These are phyloP conservation scores for Erysimum cheiri DNA, from an alignment of 441 rosid species.

Conservation along the genomic window DNA sequence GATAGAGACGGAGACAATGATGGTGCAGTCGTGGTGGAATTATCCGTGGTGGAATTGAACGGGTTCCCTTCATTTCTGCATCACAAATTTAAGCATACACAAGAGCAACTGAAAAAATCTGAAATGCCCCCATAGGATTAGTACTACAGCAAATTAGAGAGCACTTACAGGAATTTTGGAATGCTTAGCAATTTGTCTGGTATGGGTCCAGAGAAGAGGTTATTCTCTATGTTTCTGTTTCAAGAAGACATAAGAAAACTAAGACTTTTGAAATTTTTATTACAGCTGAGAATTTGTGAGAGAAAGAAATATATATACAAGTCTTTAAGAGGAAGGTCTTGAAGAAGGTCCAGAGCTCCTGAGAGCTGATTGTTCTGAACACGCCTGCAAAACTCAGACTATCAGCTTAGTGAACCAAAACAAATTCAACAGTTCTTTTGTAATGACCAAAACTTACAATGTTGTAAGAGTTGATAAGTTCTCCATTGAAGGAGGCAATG, in stretches of 20 bases:
- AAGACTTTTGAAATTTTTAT: not conserved
- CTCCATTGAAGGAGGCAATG: constrained; percentile 75
- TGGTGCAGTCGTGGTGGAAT: constrained; percentile 51
- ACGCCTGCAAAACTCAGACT: constrained; percentile 60
- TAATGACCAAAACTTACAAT: constrained; percentile 56
- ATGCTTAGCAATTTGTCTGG: constrained; percentile 74
- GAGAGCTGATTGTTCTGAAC: constrained; percentile 88
- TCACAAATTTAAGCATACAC: constrained; percentile 34
- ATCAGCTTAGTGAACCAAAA: constrained; percentile 46
- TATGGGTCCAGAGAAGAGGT: constrained; percentile 82
- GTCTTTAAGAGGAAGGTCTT: constrained; percentile 81
- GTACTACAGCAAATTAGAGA: not conserved
- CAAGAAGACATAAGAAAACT: constrained; percentile 8
- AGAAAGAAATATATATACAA: constrained; percentile 59
- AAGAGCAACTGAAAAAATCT: constrained; percentile 5
- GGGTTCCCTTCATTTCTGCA: constrained; percentile 85
- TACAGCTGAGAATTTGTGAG: constrained; percentile 17
- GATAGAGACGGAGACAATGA: constrained; percentile 57
- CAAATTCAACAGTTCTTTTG: not conserved
- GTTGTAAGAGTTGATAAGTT: constrained; percentile 68
- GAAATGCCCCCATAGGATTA: not conserved
- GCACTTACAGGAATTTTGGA: constrained; percentile 69
- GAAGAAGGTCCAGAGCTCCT: constrained; percentile 81
- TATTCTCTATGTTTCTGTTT: constrained; percentile 88
- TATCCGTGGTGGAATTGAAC: constrained; percentile 54